Percentiles rank a stretch among this genome's conserved stretches.
Evolutionary conservation across 768 basidiomycete genomes (phyloP).

Genomic region (Mycena epipterygia): DNA sequence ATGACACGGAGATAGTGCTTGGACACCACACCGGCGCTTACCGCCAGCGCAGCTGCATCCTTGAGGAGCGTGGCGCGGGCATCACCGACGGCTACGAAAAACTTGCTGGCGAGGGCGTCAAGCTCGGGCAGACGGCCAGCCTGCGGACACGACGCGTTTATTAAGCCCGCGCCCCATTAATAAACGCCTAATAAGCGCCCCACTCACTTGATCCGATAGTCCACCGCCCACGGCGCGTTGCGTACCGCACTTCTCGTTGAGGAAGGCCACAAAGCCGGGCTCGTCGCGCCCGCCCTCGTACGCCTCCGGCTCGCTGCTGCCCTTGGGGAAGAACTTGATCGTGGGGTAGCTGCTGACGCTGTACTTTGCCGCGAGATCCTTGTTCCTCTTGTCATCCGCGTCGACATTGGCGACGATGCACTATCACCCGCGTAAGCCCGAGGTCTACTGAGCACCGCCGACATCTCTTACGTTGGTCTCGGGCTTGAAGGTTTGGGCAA

Average conservation of each 20-base stretch:
- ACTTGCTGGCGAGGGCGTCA: constrained; percentile 82
- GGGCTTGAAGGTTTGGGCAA: constrained; percentile 82
- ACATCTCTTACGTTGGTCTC: constrained; percentile 75
- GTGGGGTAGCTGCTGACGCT: constrained; percentile 90
- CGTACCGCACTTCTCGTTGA: constrained; percentile 92
- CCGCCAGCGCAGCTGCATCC: constrained; percentile 71
- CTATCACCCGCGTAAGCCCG: constrained; percentile 53
- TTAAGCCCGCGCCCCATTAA: constrained; percentile 17
- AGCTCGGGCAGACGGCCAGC: constrained; percentile 87
- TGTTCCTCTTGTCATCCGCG: constrained; percentile 88
- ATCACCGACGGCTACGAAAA: constrained; percentile 71
- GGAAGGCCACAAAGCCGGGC: constrained; percentile 79
- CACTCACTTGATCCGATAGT: constrained; percentile 74
- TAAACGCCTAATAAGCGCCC: constrained; percentile 3
- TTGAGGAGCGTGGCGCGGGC: constrained; percentile 73
- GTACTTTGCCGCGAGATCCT: constrained; percentile 76
- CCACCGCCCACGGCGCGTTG: constrained; percentile 87
- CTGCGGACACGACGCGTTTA: constrained; percentile 52
- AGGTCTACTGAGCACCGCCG: constrained; percentile 9
- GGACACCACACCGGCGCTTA: constrained; percentile 63
- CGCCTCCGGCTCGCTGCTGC: constrained; percentile 68
- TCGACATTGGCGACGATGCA: constrained; percentile 93
- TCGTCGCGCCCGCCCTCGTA: constrained; percentile 84
- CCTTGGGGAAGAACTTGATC: constrained; percentile 93
- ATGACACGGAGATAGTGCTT: constrained; percentile 92